phyloP scores from a whole-genome alignment of 2,329 filamentous ascomycete species.

The Botrytis paeoniae region DNA sequence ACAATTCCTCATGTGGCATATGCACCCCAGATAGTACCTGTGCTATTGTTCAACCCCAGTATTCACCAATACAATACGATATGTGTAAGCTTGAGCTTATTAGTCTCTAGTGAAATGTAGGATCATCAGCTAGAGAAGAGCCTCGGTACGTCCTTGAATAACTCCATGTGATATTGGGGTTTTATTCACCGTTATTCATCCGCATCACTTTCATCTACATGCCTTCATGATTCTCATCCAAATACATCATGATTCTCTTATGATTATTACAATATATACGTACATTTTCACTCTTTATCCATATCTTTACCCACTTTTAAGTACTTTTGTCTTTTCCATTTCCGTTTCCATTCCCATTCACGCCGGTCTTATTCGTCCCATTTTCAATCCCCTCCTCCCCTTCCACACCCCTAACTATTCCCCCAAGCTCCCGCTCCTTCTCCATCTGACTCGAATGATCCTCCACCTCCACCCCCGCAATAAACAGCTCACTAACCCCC shows the following conservation, averaged over 20 bases:
- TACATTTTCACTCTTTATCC: not conserved
- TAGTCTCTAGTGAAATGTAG: not conserved
- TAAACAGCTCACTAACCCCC: constrained; percentile 77
- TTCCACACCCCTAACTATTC: constrained; percentile 19
- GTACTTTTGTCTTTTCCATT: constrained; percentile 19
- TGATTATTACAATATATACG: constrained; percentile 4
- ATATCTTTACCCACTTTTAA: not conserved
- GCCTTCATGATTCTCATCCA: not conserved
- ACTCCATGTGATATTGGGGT: not conserved
- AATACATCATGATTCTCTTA: not conserved
- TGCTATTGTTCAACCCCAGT: not conserved
- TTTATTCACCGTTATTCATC: not conserved
- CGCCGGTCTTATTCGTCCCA: constrained; percentile 8
- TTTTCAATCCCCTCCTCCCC: constrained; percentile 22
- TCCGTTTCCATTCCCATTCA: constrained; percentile 23
- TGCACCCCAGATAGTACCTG: not conserved
- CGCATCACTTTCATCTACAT: not conserved
- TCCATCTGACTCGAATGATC: constrained; percentile 28
- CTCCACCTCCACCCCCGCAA: constrained; percentile 72
- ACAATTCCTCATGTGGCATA: not conserved
- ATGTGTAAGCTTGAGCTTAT: not conserved
- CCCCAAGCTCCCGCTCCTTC: constrained; percentile 35
- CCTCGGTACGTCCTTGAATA: not conserved
- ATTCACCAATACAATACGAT: not conserved
- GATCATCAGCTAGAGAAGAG: not conserved